Conservation (phyloP, 768 basidiomycete genomes). For the Butyriboletus loyo region DNA sequence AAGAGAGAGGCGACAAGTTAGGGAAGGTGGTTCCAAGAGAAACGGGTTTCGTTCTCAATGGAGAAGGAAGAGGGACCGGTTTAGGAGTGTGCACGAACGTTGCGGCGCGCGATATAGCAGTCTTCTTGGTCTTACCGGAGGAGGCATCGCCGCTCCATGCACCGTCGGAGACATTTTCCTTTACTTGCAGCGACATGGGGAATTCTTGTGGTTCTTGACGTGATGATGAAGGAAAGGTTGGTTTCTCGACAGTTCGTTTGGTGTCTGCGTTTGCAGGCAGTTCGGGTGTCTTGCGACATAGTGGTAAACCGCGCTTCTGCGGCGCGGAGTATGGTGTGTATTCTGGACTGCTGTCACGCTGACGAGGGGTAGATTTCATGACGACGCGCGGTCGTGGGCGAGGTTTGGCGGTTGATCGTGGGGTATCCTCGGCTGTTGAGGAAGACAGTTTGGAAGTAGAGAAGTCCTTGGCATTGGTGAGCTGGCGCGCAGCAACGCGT, state of each 20-base stretch:
- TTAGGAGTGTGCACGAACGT: background rate
- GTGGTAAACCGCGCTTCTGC: background rate
- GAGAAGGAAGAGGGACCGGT: slow-evolving; percentile 22
- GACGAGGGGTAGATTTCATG: background rate
- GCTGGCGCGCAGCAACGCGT: background rate
- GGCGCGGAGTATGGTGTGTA: slow-evolving; percentile 14
- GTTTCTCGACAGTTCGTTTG: slow-evolving; percentile 10
- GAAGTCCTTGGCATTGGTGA: background rate
- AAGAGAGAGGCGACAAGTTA: slow-evolving; percentile 23
- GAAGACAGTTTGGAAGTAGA: slow-evolving; percentile 3
- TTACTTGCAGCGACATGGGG: slow-evolving; percentile 22
- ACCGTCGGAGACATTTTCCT: slow-evolving; percentile 20
- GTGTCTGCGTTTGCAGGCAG: background rate
- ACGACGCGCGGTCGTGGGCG: slow-evolving; percentile 16
- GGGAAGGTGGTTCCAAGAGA: slow-evolving; percentile 20
- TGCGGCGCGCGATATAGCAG: slow-evolving; percentile 5
- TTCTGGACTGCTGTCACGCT: slow-evolving; percentile 12
- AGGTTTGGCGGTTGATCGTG: background rate
- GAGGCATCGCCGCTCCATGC: slow-evolving; percentile 8
- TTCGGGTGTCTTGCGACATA: slow-evolving; percentile 8
- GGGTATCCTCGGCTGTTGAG: background rate
- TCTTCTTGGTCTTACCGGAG: slow-evolving; percentile 12
- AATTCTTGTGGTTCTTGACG: slow-evolving; percentile 22
- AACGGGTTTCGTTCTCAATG: slow-evolving; percentile 8
- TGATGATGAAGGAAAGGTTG: background rate